These are phyloP conservation scores for Neurospora sp. DNA, from an alignment of 495 filamentous ascomycete genomes.

Conservation along the genomic window DNA sequence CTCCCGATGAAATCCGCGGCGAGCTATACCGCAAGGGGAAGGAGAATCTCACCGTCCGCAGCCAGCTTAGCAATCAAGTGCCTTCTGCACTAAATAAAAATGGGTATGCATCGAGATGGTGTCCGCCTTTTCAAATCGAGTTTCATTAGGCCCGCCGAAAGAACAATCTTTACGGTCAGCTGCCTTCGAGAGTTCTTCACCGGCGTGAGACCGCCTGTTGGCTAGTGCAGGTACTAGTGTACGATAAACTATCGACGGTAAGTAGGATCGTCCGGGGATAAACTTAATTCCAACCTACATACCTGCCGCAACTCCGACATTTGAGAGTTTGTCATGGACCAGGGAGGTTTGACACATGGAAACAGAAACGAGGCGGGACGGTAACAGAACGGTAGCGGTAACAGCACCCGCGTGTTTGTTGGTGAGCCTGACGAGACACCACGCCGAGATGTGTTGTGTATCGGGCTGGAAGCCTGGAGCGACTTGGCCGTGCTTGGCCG, in stretches of 20 bases:
- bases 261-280: neutral
- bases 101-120: neutral
- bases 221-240: neutral
- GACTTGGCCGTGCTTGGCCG: neutral
- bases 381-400: neutral
- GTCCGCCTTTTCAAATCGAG: neutral
- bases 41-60: neutral
- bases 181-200: neutral
- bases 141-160: neutral
- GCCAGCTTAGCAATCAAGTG: neutral
- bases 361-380: neutral
- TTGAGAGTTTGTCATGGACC: neutral
- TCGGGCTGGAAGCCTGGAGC: neutral
- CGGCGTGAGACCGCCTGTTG: neutral
- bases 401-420: neutral
- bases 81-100: neutral
- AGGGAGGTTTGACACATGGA: neutral
- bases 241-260: neutral
- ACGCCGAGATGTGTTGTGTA: neutral
- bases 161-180: neutral
- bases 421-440: neutral
- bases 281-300: neutral
- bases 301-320: neutral
- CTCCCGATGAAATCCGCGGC: neutral
- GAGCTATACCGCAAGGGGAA: neutral